Base-by-base conservation (phyloP, 2,329 filamentous ascomycete genomes). In the Cladosporium sp. region DNA sequence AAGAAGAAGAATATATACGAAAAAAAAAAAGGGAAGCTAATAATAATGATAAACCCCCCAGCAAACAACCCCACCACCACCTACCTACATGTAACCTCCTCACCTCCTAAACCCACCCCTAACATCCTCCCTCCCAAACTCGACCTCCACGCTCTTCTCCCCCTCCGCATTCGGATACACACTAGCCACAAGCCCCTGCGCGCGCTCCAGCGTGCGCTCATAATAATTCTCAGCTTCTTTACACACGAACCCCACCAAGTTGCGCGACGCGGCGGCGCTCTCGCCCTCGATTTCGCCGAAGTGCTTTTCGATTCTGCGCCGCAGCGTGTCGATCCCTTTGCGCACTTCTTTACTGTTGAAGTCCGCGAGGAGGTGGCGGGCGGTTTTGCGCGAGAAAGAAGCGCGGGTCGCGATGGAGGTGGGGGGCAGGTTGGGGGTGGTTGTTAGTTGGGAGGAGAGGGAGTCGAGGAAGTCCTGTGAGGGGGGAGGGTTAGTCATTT, bases 271-370 rank as follows among this genome's bases (percentile, higher is more conserved):
- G 9, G 34, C 32, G 6, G 45, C 45, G 18, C 74, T 80, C 50
- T 83, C 82, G 56, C 91, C 87, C 59, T 95, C 89, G 4, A 85
- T 87, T 59, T 95, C 89, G 38, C 89, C 89, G 75, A 97, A 97
- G 70, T 97, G 92, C 73, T 97, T 99, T 71, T 97, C 92, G 1
- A 97, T 88, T 43, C 92, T 82, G 73, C 95, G 96, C 63, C 86
- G 86, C 58, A 97, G 76, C 48, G 88, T 81, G 62, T 96, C 89
- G 57, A 95, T 85, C 13, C 92, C 91, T 65, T 91, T 90, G 57
- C 87, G 82, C 38, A 96, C 80, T 69, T 96, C 90, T 66, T 88
- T 91, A 15, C 77, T 77, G 68, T 97, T 92, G 43, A 47, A 52
- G 39, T 80, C 79, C 50, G 85, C 79, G 29, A 96, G 76, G 3